phyloP scores from a whole-genome alignment of 345 rosid species.

The Dipteronia dyeriana region DNA sequence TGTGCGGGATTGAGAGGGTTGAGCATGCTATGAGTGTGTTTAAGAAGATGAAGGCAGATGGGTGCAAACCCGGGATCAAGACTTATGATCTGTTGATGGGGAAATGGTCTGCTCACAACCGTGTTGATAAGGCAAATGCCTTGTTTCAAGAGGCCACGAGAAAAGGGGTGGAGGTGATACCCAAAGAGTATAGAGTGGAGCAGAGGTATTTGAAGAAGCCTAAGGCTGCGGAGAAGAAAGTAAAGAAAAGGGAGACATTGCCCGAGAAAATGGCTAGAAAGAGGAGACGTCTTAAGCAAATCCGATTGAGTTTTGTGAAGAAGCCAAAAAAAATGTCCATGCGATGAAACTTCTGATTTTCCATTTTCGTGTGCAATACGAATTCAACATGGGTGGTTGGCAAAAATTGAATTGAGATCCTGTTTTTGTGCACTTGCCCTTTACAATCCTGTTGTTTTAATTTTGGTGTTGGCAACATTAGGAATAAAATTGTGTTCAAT shows the following conservation, averaged over 20 bases:
- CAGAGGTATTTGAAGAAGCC: constrained; percentile 64
- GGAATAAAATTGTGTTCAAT: constrained; percentile 9
- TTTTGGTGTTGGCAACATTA: neutral
- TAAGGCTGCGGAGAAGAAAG: constrained; percentile 49
- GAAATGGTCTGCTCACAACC: constrained; percentile 68
- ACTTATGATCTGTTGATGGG: constrained; percentile 83
- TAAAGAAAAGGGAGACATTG: constrained; percentile 88
- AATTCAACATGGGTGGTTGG: neutral
- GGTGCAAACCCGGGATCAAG: constrained; percentile 73
- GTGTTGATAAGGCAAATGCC: constrained; percentile 71
- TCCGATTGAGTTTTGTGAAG: constrained; percentile 86
- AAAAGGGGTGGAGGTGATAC: constrained; percentile 68
- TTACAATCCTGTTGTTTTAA: neutral
- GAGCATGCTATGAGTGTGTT: constrained; percentile 88
- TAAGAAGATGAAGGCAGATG: constrained; percentile 76
- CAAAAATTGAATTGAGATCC: neutral
- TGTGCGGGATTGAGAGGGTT: constrained; percentile 95
- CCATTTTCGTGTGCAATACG: constrained; percentile 1
- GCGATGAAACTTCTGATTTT: constrained; percentile 36
- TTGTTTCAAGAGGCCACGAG: constrained; percentile 66
- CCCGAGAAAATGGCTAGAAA: constrained; percentile 96
- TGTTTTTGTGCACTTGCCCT: constrained; percentile 1
- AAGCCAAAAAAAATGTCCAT: constrained; percentile 59
- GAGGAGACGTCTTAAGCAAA: constrained; percentile 77
- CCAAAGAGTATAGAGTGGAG: constrained; percentile 71